Percentiles rank a stretch among this genome's conserved stretches.
phyloP scores from a whole-genome alignment of 106 monocot genomes.

The Allium fistulosum region DNA sequence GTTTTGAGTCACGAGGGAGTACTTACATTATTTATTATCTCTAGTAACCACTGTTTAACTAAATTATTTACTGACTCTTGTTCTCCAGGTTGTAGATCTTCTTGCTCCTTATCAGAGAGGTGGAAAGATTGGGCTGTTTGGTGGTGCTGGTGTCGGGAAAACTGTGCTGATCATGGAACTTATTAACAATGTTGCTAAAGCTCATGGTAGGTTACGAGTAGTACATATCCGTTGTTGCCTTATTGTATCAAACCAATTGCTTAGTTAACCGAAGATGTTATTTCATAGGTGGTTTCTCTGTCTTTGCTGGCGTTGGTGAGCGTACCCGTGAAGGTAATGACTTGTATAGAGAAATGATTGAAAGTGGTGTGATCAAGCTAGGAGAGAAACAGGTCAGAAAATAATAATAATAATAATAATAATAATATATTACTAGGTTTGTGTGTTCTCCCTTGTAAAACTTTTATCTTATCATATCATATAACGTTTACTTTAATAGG shows the following conservation, averaged over 20 bases:
- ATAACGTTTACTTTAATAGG: constrained; percentile 17
- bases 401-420: background rate
- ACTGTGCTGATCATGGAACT: constrained; percentile 90
- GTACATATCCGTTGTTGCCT: background rate
- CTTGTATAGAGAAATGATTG: constrained; percentile 84
- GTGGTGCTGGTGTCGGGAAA: constrained; percentile 87
- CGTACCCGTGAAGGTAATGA: constrained; percentile 86
- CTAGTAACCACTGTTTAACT: background rate
- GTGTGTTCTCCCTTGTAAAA: background rate
- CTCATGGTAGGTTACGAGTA: constrained; percentile 40
- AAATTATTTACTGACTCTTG: background rate
- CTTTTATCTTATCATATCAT: background rate
- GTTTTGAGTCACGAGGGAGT: no score
- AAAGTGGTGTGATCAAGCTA: constrained; percentile 87
- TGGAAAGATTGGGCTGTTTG: constrained; percentile 81
- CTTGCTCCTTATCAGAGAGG: constrained; percentile 85
- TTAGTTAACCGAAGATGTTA: background rate
- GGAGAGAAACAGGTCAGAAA: constrained; percentile 68
- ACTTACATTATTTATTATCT: no score
- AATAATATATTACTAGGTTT: background rate
- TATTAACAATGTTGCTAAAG: constrained; percentile 47
- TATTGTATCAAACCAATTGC: background rate
- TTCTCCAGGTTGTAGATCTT: constrained; percentile 69
- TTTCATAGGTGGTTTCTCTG: constrained; percentile 75
- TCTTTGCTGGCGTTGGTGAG: constrained; percentile 85